Evolutionary conservation across 139 green algal genomes (phyloP), one percentile per base, ranked within the genome.

Genomic region (Haematococcus lacustris): DNA sequence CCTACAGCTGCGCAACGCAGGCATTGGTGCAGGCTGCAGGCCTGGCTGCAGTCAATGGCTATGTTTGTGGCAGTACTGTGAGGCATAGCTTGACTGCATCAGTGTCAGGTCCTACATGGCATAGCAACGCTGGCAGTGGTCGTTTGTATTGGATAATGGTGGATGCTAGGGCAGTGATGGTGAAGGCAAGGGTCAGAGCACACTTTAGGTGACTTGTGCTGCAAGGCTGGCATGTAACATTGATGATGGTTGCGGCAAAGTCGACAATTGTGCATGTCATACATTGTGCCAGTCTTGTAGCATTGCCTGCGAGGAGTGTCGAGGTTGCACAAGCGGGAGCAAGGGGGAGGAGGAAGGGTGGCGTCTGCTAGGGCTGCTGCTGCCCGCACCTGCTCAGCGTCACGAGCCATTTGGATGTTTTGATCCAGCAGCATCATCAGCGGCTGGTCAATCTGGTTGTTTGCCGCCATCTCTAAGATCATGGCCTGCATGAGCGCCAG

Each of bases 401-500:
- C 75, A 26, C 71, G 69, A 34, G 91, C 91, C 6, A 80, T 83
- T 28, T 92, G 82, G 41, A 93, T 92, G 71, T 97, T 97, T 68
- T 94, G 84, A 67, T 92, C 51, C 59, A 94, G 72, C 70, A 97
- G 74, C 51, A 91, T 76, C 59, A 97, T 75, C 51, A 97, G 75
- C 5, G 76, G 60, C 57, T 82, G 43, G 59, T 96, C 90, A 71
- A 96, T 91, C 78, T 94, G 81, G 68, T 92, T 91, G 33, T 71
- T 72, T 65, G 80, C 84, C 9, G 91, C 91, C 89, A 96, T 93
- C 59, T 95, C 76, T 37, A 92, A 72, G 34, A 97, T 88, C 59
- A 66, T 74, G 13, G 68, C 60, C 63, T 69, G 63, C 63, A 51
- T 3, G 21, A 39, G 5, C 40, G 57, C 5, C 5, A 57, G 47